phyloP scores from a whole-genome alignment of 306 rosid species.

The Lathyrus tuberosus region DNA sequence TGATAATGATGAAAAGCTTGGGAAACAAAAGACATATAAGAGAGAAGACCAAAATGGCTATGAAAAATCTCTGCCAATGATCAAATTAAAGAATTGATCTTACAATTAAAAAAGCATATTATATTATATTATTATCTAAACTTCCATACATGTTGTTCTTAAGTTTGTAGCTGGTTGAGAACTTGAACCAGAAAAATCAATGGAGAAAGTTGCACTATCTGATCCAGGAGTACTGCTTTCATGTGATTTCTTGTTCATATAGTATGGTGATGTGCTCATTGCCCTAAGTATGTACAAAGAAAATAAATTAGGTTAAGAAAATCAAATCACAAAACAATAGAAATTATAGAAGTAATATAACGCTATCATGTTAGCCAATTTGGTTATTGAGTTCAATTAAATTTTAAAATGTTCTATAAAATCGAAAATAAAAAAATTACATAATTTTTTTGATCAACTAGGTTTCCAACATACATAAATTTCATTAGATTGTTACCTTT shows the following conservation, averaged over 20 bases:
- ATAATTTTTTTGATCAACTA: not conserved
- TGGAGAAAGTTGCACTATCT: slow-evolving; percentile 45
- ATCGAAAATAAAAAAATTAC: not conserved
- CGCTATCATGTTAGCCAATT: slow-evolving; percentile 6
- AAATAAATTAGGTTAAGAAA: slow-evolving; percentile 27
- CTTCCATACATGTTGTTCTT: slow-evolving; percentile 27
- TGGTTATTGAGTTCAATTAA: not conserved
- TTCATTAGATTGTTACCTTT: slow-evolving; percentile 57
- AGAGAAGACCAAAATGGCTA: slow-evolving; percentile 39
- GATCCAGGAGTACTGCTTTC: slow-evolving; percentile 60
- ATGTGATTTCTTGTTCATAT: slow-evolving; percentile 50
- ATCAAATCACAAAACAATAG: not conserved
- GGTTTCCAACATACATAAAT: not conserved
- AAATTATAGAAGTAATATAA: not conserved
- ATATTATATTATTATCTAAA: slow-evolving; percentile 30
- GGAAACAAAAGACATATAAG: no score
- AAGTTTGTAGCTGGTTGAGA: slow-evolving; percentile 46
- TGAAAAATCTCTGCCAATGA: slow-evolving; percentile 45
- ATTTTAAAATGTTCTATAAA: not conserved
- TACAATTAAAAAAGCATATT: slow-evolving; percentile 39
- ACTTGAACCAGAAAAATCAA: slow-evolving; percentile 50
- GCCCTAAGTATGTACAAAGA: slow-evolving; percentile 52
- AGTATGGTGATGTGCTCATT: slow-evolving; percentile 59
- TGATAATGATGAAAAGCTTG: no score
- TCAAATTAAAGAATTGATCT: slow-evolving; percentile 49